phyloP scores from a whole-genome alignment of 768 basidiomycete species.

The Auriculariales sp. region DNA sequence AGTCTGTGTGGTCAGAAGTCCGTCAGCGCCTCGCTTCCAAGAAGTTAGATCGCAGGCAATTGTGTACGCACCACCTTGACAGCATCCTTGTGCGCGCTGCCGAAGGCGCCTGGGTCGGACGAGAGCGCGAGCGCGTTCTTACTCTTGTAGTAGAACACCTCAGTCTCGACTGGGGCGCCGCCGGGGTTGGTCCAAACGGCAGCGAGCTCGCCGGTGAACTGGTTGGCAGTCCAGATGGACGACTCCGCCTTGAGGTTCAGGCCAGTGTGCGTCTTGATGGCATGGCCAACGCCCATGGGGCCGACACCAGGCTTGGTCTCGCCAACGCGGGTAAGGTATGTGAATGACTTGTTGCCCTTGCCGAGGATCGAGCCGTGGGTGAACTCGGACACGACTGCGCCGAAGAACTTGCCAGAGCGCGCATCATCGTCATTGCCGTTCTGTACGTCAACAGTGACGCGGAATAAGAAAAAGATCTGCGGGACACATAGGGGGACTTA shows the following conservation, averaged over 20 bases:
- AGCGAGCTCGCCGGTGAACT: neutral
- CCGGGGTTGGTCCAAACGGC: neutral
- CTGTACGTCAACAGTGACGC: neutral
- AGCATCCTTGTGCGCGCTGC: neutral
- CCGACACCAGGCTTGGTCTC: neutral
- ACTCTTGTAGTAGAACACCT: neutral
- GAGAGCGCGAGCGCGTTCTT: neutral
- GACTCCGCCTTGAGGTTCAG: neutral
- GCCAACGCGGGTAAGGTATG: neutral
- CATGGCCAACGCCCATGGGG: neutral
- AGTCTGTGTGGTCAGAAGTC: too few species aligned
- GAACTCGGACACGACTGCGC: neutral
- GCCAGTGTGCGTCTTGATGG: neutral
- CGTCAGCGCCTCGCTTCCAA: too few species aligned
- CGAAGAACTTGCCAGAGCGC: slow-evolving; percentile 1
- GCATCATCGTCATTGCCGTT: neutral
- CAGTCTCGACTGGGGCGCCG: neutral
- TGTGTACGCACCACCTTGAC: neutral
- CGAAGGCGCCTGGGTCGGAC: neutral
- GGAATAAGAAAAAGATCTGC: neutral
- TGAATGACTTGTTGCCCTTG: neutral
- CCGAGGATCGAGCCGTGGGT: neutral
- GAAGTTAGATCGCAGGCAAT: neutral
- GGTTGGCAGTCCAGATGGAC: neutral
- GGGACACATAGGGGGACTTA: neutral